Evolutionary conservation across 768 basidiomycete genomes (phyloP).

Genomic region (Pulveroboletus sp.): DNA sequence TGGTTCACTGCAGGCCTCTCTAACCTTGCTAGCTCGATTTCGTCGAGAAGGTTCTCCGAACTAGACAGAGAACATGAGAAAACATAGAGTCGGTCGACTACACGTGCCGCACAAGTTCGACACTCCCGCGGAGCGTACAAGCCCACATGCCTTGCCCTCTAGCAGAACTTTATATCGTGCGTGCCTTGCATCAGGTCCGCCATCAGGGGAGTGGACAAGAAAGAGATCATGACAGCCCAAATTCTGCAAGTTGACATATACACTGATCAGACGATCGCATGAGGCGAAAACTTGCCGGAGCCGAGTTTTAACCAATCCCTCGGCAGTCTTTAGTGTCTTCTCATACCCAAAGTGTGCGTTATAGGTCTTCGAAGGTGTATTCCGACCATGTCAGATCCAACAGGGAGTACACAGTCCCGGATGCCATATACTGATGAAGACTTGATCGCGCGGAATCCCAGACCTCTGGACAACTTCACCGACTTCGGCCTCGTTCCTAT

Average conservation of each 20-base stretch:
- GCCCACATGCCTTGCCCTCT: slow-evolving; percentile 32
- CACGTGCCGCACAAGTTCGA: slow-evolving; percentile 41
- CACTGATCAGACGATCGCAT: background rate
- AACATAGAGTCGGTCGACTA: background rate
- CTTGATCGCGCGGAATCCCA: slow-evolving; percentile 22
- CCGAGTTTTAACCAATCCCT: slow-evolving; percentile 26
- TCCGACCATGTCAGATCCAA: background rate
- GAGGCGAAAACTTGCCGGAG: slow-evolving; percentile 7
- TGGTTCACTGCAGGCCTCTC: slow-evolving; percentile 30
- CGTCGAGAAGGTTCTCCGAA: slow-evolving; percentile 24
- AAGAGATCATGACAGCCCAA: slow-evolving; percentile 44
- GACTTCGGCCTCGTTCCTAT: slow-evolving; percentile 24
- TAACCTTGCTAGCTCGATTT: slow-evolving; percentile 22
- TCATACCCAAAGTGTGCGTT: slow-evolving; percentile 11
- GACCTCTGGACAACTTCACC: slow-evolving; percentile 23
- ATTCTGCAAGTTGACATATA: background rate
- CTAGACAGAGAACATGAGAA: slow-evolving; percentile 6
- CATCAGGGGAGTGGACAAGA: slow-evolving; percentile 41
- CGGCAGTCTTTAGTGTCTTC: slow-evolving; percentile 8
- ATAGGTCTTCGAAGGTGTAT: slow-evolving; percentile 22
- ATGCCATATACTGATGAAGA: slow-evolving; percentile 27
- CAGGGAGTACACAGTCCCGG: background rate
- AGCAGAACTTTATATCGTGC: slow-evolving; percentile 38
- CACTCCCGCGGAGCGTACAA: slow-evolving; percentile 39
- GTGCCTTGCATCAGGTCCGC: slow-evolving; percentile 36